A percentile compares a stretch with the other conserved stretches of the same genome.
These are phyloP conservation scores for Rubia tinctorum DNA, from an alignment of 305 asterid species.

Conservation along the genomic window DNA sequence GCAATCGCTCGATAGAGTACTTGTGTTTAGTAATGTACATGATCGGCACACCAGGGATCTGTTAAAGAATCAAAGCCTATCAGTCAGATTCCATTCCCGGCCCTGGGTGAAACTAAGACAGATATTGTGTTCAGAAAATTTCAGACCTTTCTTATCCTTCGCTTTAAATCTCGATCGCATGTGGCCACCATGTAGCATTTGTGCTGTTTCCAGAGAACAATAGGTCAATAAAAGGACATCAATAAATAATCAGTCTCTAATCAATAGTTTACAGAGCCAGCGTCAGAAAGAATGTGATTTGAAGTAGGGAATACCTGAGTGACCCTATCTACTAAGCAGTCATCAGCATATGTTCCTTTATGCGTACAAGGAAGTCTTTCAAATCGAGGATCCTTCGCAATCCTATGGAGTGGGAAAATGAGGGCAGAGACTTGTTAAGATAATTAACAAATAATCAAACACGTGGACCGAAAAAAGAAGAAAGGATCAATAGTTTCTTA, in stretches of 20 bases:
- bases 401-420: constrained; percentile 37
- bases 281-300: background rate
- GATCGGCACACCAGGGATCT: constrained; percentile 98
- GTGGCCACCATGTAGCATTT: constrained; percentile 98
- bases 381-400: constrained; percentile 97
- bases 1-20: constrained; percentile 88
- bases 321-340: constrained; percentile 90
- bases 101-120: background rate
- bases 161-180: constrained; percentile 95
- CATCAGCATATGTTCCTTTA: constrained; percentile 99
- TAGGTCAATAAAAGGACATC: background rate
- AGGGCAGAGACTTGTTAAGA: background rate
- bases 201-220: constrained; percentile 48
- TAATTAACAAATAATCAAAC: background rate
- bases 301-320: constrained; percentile 55
- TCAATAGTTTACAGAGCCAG: background rate
- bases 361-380: constrained; percentile 98
- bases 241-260: background rate
- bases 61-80: constrained; percentile 17
- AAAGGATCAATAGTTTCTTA: background rate
- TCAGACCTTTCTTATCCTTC: constrained; percentile 94
- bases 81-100: background rate
- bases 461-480: background rate
- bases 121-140: background rate
- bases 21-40: constrained; percentile 83